Evolutionary conservation across 352 stramenopile species (phyloP).

Genomic region (Blastocystis sp.): DNA sequence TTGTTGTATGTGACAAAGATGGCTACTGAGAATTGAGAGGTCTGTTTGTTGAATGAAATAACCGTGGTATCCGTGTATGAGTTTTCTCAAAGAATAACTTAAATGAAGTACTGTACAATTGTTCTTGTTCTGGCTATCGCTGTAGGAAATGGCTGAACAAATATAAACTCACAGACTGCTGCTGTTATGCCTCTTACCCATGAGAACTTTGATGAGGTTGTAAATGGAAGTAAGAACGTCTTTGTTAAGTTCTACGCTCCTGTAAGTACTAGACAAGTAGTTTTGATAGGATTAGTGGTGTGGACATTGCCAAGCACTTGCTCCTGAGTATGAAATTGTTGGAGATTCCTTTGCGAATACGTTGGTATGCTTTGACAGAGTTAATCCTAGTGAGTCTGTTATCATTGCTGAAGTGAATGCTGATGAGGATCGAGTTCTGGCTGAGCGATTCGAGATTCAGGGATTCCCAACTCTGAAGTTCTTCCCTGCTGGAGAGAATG

Average conservation of each 20-base stretch:
- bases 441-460: conserved; percentile 7
- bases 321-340: conserved; percentile 35
- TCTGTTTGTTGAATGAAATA: conserved; percentile 21
- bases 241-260: conserved; percentile 68
- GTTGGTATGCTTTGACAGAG: neutral
- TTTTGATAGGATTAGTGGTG: conserved; percentile 53
- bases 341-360: conserved; percentile 51
- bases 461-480: conserved; percentile 63
- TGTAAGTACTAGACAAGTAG: neutral
- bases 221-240: conserved; percentile 38
- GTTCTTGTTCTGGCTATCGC: neutral
- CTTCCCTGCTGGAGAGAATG: conserved; percentile 30
- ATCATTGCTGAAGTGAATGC: conserved; percentile 88
- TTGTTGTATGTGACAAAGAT: conserved; percentile 54
- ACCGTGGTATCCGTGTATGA: neutral
- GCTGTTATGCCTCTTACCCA: conserved; percentile 36
- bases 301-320: conserved; percentile 55
- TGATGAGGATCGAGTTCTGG: conserved; percentile 25
- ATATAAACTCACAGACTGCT: neutral
- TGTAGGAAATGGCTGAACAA: neutral
- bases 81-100: neutral
- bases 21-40: conserved; percentile 29
- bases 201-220: conserved; percentile 67
- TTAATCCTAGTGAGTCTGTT: conserved; percentile 71
- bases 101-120: conserved; percentile 1